These are phyloP conservation scores for Aspergillus leporis DNA, from an alignment of 495 filamentous ascomycete genomes.

Conservation along the genomic window DNA sequence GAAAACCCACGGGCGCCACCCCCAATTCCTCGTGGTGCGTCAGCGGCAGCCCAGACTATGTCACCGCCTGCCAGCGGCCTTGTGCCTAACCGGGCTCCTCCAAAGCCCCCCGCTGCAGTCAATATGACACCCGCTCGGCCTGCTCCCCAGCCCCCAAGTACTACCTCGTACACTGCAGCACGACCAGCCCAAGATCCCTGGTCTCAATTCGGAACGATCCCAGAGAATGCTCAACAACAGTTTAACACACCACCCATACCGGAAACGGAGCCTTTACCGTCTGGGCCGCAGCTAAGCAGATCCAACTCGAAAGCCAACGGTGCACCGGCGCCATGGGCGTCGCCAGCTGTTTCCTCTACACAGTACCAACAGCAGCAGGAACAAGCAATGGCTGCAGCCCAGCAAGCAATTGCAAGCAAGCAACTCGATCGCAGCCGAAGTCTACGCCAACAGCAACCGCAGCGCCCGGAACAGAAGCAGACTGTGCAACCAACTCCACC, in stretches of 20 bases:
- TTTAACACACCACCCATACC: conserved; percentile 39
- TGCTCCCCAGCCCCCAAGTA: conserved; percentile 52
- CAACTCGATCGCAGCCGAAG: conserved; percentile 65
- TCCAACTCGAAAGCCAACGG: conserved; percentile 47
- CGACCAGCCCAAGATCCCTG: conserved; percentile 27
- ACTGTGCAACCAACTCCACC: conserved; percentile 25
- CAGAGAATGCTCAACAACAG: conserved; percentile 19
- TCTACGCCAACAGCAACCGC: conserved; percentile 56
- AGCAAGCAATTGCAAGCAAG: conserved; percentile 60
- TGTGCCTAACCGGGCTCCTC: conserved; percentile 45
- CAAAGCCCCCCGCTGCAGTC: conserved; percentile 39
- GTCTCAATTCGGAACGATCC: not conserved
- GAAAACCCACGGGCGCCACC: conserved; percentile 94
- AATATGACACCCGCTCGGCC: conserved; percentile 42
- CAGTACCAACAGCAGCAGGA: conserved; percentile 86
- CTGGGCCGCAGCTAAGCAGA: conserved; percentile 40
- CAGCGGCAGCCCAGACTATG: conserved; percentile 26
- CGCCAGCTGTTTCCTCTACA: conserved; percentile 34
- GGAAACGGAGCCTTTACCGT: conserved; percentile 60
- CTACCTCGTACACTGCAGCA: conserved; percentile 24
- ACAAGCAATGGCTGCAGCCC: conserved; percentile 72
- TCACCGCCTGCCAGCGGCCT: conserved; percentile 37
- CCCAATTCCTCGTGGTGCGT: conserved; percentile 69
- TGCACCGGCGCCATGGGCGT: conserved; percentile 29
- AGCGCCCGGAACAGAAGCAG: conserved; percentile 30